A percentile compares a stretch with the other conserved stretches of the same genome.
Conservation (phyloP, 2,329 filamentous ascomycete genomes). For the Colletotrichum tamarilloi region DNA sequence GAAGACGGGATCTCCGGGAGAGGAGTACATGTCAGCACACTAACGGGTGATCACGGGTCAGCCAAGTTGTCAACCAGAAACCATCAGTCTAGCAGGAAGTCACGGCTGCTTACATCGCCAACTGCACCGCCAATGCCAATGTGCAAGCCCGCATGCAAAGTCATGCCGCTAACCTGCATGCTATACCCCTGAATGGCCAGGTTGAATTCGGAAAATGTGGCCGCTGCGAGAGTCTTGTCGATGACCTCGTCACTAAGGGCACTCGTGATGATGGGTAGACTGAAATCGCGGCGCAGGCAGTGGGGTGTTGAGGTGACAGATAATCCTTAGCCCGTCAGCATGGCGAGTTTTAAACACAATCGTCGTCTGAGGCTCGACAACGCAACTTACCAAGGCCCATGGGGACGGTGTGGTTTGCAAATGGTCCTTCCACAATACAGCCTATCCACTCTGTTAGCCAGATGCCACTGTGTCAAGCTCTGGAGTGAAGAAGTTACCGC, state of each 20-base stretch:
- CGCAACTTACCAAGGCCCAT: neutral
- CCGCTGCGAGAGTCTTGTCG: neutral
- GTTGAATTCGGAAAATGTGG: neutral
- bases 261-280: neutral
- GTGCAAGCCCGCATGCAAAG: neutral
- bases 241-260: neutral
- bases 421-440: neutral
- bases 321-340: neutral
- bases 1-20: neutral
- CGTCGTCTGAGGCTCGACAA: neutral
- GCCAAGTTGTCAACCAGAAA: neutral
- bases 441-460: neutral
- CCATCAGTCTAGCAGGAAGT: neutral
- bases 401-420: neutral
- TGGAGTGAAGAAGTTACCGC: neutral
- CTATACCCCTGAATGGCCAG: neutral
- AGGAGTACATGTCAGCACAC: neutral
- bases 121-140: neutral
- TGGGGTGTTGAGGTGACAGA: neutral
- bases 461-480: neutral
- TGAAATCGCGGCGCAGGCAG: constrained; percentile 20
- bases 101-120: neutral
- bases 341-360: neutral
- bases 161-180: neutral
- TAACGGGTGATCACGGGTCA: neutral